Percentiles rank a stretch among this genome's conserved stretches.
These are phyloP conservation scores for Aegilops umbellulata DNA, from an alignment of 176 grass and related monocot species.

Conservation along the genomic window DNA sequence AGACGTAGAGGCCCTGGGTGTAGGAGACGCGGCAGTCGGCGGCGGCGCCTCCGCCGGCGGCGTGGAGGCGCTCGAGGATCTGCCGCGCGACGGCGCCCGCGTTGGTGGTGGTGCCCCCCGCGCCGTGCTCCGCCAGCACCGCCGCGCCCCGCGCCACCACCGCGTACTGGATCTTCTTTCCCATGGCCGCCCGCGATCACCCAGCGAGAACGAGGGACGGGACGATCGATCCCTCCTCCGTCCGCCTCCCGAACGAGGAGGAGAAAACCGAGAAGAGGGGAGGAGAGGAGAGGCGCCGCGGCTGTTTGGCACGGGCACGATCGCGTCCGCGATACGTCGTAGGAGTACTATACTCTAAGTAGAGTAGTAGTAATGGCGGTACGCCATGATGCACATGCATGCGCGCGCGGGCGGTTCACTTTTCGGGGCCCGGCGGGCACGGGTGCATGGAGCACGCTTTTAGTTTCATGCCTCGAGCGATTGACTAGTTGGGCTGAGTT, in stretches of 20 bases:
- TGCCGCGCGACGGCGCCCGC: slow-evolving; percentile 60
- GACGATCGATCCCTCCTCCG: neutral
- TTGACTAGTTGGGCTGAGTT: too few species aligned
- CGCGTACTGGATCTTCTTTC: slow-evolving; percentile 57
- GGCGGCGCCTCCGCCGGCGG: neutral
- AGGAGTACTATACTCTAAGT: too few species aligned
- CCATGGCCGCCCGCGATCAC: neutral
- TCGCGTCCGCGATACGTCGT: neutral
- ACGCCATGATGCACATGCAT: neutral
- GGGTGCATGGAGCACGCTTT: too few species aligned
- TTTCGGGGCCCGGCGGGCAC: too few species aligned
- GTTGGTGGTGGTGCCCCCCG: slow-evolving; percentile 40
- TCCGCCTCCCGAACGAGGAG: slow-evolving; percentile 8
- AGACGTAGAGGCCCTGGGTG: slow-evolving; percentile 77
- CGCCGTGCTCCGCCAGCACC: slow-evolving; percentile 66
- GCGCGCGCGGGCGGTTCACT: neutral
- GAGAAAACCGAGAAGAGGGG: neutral
- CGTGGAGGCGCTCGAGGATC: slow-evolving; percentile 64
- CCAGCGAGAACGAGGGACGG: neutral
- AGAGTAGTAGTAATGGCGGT: neutral
- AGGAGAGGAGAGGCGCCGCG: neutral
- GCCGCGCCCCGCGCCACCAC: slow-evolving; percentile 67
- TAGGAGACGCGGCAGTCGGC: slow-evolving; percentile 79
- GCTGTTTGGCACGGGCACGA: neutral
- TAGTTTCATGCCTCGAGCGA: too few species aligned